Evolutionary conservation across 441 rosid species (phyloP), one percentile per base, ranked within the genome.

Genomic region (Arabidopsis hybrid): DNA sequence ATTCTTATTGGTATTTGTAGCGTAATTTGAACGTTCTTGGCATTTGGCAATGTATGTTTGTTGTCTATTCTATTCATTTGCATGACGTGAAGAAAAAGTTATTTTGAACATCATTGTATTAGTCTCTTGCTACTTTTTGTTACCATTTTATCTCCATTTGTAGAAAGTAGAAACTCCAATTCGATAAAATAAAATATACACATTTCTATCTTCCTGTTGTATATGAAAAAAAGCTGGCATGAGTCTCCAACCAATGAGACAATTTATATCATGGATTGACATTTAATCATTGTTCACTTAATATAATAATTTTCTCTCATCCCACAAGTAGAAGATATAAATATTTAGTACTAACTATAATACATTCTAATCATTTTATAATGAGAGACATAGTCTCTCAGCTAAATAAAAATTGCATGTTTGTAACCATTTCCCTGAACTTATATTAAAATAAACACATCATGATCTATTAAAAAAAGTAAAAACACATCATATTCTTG

Each of bases 401-500:
- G 21, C 69, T 52, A 46, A 34, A 61, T 68, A 8, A 39, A 29
- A 16, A 32, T 40, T 21, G 72, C 26, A 64, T 58, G 62, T 26
- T 76, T 51, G 63, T 50, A 49, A 4, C 38, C 1, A 61, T 63
- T 13, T 59, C 14, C 26, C 18, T 34, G 50, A 65, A 26, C 36
- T 31, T 57, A 65, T 57, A 65, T 61, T 45, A 58, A 60, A 67
- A 53, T 31, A 55, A 53, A 38, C 32, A 69, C 74, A 69, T 35
- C 73, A 53, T 17, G 45, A 29, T 67, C 12, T 74, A 60, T 60
- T 6, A 16, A 60, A 67, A 40, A 68, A 61, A 53, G 26, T 21
- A 21, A 21, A 21, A 21, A 21, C 38, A 62, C 29, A 69, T 47
- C 75, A 47, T 68, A 53, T 8, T 46, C 61, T 47, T 63, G 46